Conservation (phyloP, 129 eudicot species). For the Centrapalus pauciflorus region DNA sequence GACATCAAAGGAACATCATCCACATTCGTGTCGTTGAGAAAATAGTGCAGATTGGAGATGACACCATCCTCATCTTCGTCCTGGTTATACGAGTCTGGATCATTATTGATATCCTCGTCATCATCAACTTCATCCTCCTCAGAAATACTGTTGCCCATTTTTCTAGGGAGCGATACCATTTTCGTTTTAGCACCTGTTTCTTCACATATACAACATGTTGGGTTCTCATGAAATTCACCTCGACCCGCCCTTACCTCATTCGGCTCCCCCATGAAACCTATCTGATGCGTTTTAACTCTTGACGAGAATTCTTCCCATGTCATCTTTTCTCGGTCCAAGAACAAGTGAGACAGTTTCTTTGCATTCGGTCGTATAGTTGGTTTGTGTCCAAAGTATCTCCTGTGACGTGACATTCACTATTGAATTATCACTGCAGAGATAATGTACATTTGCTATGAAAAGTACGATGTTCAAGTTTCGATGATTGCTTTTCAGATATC, state of each 20-base stretch:
- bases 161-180: conserved; percentile 29
- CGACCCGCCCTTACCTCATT: conserved; percentile 74
- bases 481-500: too few relatives aligned
- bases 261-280: conserved; percentile 85
- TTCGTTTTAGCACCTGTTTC: conserved; percentile 39
- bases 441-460: too few relatives aligned
- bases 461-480: too few relatives aligned
- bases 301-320: conserved; percentile 73
- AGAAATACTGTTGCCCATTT: conserved; percentile 21
- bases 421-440: too few relatives aligned
- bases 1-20: conserved; percentile 36
- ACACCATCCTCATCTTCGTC: conserved; percentile 55
- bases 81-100: conserved; percentile 47
- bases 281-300: conserved; percentile 39
- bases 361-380: conserved; percentile 84
- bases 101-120: conserved; percentile 43
- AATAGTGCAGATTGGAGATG: conserved; percentile 31
- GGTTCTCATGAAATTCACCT: conserved; percentile 85
- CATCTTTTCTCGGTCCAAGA: conserved; percentile 56
- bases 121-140: conserved; percentile 26
- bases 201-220: conserved; percentile 68
- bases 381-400: conserved; percentile 90
- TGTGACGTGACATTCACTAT: conserved; percentile 29
- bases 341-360: conserved; percentile 48
- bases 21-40: conserved; percentile 44